Evolutionary conservation across 129 eudicot species (phyloP).

Genomic region (Scalesia atractyloides): DNA sequence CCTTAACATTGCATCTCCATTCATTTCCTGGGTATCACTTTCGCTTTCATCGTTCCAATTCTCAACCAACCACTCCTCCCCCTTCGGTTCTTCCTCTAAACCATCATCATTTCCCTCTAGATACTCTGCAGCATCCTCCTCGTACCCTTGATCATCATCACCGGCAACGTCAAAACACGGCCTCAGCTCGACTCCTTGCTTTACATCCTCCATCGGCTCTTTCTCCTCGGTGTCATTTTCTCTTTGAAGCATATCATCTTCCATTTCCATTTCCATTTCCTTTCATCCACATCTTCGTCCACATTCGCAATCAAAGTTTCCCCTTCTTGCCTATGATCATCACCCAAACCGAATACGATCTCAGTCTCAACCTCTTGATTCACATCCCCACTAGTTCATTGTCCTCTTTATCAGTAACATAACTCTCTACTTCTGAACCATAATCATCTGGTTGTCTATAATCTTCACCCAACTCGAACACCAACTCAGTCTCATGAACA

Average conservation of each 20-base stretch:
- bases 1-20: constrained; percentile 25
- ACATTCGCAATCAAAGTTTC: neutral
- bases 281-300: constrained; percentile 1
- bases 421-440: neutral
- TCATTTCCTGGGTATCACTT: neutral
- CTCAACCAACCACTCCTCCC: neutral
- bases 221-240: neutral
- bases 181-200: no score
- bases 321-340: neutral
- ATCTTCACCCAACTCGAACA: constrained; percentile 1
- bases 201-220: constrained; percentile 21
- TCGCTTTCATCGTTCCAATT: neutral
- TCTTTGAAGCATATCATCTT: neutral
- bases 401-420: neutral
- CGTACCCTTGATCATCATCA: neutral
- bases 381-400: neutral
- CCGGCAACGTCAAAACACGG: neutral
- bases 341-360: neutral
- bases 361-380: neutral
- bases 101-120: constrained; percentile 26
- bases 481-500: neutral
- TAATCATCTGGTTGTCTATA: neutral
- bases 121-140: neutral
- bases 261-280: constrained; percentile 1
- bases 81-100: constrained; percentile 7